phyloP scores from a whole-genome alignment of 2,329 filamentous ascomycete species.

The Dactylellina cionopaga region DNA sequence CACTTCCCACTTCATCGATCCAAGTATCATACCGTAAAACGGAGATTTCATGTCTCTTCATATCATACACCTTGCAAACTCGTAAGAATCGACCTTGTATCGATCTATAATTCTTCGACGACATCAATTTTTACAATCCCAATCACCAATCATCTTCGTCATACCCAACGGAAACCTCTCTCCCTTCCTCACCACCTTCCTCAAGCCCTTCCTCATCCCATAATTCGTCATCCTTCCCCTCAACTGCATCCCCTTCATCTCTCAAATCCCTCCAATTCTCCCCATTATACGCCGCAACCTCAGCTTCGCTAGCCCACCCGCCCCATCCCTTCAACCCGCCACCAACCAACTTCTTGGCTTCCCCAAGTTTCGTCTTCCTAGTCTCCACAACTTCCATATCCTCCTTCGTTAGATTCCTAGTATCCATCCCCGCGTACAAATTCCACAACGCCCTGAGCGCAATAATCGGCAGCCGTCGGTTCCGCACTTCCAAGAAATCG shows the following conservation, averaged over 20 bases:
- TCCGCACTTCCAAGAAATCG: slow-evolving; percentile 36
- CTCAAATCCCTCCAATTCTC: slow-evolving; percentile 45
- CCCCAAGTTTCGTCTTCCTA: slow-evolving; percentile 6
- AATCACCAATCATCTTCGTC: background rate
- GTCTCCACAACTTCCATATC: background rate
- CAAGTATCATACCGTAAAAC: too few relatives aligned
- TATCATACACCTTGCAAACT: too few relatives aligned
- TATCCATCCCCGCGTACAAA: background rate
- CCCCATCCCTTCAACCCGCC: slow-evolving; percentile 39
- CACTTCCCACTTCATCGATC: too few relatives aligned
- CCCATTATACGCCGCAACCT: slow-evolving; percentile 43
- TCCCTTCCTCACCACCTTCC: slow-evolving; percentile 6
- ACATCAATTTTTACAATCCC: too few relatives aligned
- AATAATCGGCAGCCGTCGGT: slow-evolving; percentile 41
- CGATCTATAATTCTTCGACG: too few relatives aligned
- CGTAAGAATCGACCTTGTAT: too few relatives aligned
- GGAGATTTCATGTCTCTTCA: too few relatives aligned
- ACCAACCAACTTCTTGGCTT: slow-evolving; percentile 18
- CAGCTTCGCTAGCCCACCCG: slow-evolving; percentile 37
- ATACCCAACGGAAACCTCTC: background rate
- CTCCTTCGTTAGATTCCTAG: background rate
- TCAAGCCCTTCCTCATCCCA: slow-evolving; percentile 26
- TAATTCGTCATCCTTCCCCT: slow-evolving; percentile 1
- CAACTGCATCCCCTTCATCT: background rate
- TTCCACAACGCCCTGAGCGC: slow-evolving; percentile 40